Evolutionary conservation across 2,329 filamentous ascomycete species (phyloP), one percentile per base, ranked within the genome.

Genomic region (Penicillium sp.): DNA sequence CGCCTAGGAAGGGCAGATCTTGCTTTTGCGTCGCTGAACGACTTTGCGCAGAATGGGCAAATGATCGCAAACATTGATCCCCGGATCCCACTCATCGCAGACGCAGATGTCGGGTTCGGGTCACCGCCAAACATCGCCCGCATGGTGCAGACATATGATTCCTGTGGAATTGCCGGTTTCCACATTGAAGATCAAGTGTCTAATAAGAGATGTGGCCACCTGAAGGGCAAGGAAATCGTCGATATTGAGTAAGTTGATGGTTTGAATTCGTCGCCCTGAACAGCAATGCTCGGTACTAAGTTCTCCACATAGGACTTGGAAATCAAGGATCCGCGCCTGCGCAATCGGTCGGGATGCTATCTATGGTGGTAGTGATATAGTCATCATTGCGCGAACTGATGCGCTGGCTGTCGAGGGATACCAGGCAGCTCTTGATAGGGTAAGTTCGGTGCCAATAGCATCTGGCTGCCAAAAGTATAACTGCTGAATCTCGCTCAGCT

Each of bases 111-210:
- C 0, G 61, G 61, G 19, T 64, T 53, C 30, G 60, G 61, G n/a
- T 54, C 49, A 37, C 48, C 54, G 31, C 49, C 39, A 9, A 56
- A 46, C 18, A 48, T 83, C 31, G 73, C 76, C 1, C 75, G 79
- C 22, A 79, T 80, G 2, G 73, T 80, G 7, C 64, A 72, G n/a
- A 66, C 73, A 37, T 83, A 83, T 65, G 73, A 75, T 41, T 71
- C 73, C 22, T 71, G 76, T 4, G 80, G 80, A 12, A 77, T 85
- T 3, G 81, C 82, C 1, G 81, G 72, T 0, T 67, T 83, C 16
- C 81, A 85, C 59, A 76, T 85, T 49, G 82, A 85, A 64, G 81
- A 84, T 65, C 82, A 86, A 68, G 74, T 85, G 14, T 70, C 77
- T 2, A 41, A 41, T 30, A 87, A 87, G 69, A 78, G 82, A 9